Evolutionary conservation across 768 basidiomycete species (phyloP).

Genomic region (Lenzites betulinus): DNA sequence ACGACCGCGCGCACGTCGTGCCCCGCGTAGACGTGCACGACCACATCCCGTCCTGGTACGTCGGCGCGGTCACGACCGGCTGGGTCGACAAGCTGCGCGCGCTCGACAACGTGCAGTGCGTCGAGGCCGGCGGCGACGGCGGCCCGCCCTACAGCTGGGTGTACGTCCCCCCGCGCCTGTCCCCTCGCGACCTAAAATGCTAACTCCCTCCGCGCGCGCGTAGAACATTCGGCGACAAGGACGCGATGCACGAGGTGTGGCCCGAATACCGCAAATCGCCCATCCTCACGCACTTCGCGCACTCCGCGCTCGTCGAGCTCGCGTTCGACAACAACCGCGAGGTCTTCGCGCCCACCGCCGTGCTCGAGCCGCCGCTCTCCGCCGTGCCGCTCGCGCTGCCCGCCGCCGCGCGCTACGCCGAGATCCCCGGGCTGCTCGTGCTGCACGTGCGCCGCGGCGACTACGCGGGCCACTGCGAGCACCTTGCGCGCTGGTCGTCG

Average conservation of each 20-base stretch:
- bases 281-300: slow-evolving; percentile 47
- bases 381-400: neutral
- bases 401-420: slow-evolving; percentile 19
- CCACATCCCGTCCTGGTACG: neutral
- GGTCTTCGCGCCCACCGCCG: slow-evolving; percentile 2
- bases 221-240: slow-evolving; percentile 23
- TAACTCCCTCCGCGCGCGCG: neutral
- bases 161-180: neutral
- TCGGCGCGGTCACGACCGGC: neutral
- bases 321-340: slow-evolving; percentile 34
- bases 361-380: neutral
- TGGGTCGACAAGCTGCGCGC: neutral
- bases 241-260: slow-evolving; percentile 35
- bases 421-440: slow-evolving; percentile 44
- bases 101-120: neutral
- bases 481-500: slow-evolving; percentile 36
- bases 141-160: neutral
- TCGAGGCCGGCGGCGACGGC: neutral
- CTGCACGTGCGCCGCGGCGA: slow-evolving; percentile 56
- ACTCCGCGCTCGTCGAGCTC: slow-evolving; percentile 52
- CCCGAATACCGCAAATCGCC: slow-evolving; percentile 48
- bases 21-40: neutral
- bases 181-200: no score
- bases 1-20: neutral
- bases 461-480: slow-evolving; percentile 44